These are phyloP conservation scores for Ophiocordyceps sinensis DNA, from an alignment of 2,329 filamentous ascomycete genomes.

Conservation along the genomic window DNA sequence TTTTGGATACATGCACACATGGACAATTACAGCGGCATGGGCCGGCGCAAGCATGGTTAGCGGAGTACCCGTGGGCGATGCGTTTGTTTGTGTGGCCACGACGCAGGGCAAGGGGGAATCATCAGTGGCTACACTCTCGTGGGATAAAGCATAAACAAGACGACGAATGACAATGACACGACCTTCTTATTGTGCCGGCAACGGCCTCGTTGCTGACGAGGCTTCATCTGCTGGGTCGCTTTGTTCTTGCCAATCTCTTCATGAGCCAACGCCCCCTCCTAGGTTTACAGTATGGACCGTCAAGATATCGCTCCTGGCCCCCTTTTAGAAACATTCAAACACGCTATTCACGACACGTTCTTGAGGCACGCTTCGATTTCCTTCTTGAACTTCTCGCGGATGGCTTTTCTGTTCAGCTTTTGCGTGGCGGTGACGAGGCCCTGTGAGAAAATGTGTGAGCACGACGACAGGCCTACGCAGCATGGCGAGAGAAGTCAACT, in stretches of 20 bases:
- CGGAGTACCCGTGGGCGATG: too few species aligned
- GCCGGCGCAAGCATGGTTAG: too few species aligned
- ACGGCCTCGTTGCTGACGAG: too few species aligned
- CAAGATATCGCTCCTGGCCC: not conserved
- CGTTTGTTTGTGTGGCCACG: too few species aligned
- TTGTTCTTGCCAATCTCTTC: not conserved
- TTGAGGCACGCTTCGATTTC: conserved; percentile 32
- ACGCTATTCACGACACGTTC: conserved; percentile 7
- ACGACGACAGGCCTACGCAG: not conserved
- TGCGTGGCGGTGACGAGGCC: conserved; percentile 47
- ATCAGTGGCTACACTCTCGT: too few species aligned
- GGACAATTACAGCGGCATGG: too few species aligned
- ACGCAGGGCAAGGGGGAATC: too few species aligned
- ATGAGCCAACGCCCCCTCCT: conserved; percentile 1
- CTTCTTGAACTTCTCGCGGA: conserved; percentile 34
- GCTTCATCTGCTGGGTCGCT: too few species aligned
- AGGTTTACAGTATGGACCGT: not conserved
- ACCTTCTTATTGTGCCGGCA: too few species aligned
- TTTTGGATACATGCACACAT: too few species aligned
- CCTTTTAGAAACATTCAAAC: not conserved
- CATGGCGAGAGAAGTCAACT: conserved; percentile 22
- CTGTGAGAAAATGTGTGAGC: conserved; percentile 14
- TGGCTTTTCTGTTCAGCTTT: conserved; percentile 40
- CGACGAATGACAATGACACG: too few species aligned
- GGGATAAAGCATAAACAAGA: too few species aligned